Evolutionary conservation across 108 stramenopile species (phyloP).

Genomic region (Licmophora abbreviata): DNA sequence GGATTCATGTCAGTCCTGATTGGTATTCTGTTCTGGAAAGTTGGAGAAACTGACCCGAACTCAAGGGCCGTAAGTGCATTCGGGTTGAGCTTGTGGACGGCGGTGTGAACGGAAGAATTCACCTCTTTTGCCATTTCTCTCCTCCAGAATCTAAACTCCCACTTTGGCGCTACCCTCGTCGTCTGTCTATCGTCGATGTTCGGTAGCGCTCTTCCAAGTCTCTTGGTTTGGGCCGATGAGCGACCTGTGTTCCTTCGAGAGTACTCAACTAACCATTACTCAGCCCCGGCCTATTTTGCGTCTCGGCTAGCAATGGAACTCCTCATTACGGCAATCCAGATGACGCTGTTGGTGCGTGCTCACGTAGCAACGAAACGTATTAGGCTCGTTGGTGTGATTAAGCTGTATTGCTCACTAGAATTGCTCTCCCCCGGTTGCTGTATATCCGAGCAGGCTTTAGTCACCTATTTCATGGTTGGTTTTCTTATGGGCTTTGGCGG

Average conservation of each 20-base stretch:
- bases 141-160: slow-evolving; percentile 13
- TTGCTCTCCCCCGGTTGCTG: no score
- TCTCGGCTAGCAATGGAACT: slow-evolving; percentile 55
- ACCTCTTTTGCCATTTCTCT: no score
- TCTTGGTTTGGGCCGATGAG: slow-evolving; percentile 75
- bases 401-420: no score
- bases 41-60: slow-evolving; percentile 35
- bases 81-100: not conserved
- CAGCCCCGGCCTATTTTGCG: slow-evolving; percentile 59
- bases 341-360: no score
- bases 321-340: slow-evolving; percentile 42
- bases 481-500: slow-evolving; percentile 43
- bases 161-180: slow-evolving; percentile 60
- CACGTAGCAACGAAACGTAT: no score
- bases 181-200: slow-evolving; percentile 68
- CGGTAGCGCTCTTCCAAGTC: slow-evolving; percentile 61
- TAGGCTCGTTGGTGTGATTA: no score
- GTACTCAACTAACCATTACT: slow-evolving; percentile 82
- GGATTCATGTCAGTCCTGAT: slow-evolving; percentile 49
- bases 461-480: slow-evolving; percentile 52
- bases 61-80: slow-evolving; percentile 3
- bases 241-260: slow-evolving; percentile 85
- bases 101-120: not conserved
- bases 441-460: no score
- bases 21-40: slow-evolving; percentile 66